Evolutionary conservation across 306 rosid genomes (phyloP).

Genomic region (Quercus dentata): DNA sequence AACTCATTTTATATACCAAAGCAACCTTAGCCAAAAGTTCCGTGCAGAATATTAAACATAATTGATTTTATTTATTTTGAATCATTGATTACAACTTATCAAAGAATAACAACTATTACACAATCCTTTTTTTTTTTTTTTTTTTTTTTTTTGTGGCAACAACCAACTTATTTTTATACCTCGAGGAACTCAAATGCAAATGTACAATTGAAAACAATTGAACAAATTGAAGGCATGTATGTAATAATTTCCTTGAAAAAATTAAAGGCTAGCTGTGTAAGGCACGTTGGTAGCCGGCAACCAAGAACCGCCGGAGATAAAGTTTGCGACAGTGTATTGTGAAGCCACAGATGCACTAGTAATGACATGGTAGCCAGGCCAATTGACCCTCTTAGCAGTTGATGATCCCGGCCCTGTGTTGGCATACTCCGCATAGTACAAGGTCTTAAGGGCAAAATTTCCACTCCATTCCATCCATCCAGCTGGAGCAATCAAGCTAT

Average conservation of each 20-base stretch:
- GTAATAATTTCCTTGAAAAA: neutral
- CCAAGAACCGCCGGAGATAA: constrained; percentile 65
- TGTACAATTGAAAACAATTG: neutral
- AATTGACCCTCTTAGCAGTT: constrained; percentile 48
- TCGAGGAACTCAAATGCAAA: neutral
- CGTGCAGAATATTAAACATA: no score
- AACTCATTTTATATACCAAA: no score
- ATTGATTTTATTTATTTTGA: no score
- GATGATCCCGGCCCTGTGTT: constrained; percentile 69
- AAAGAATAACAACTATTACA: no score
- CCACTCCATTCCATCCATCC: constrained; percentile 81
- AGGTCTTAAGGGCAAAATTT: constrained; percentile 55
- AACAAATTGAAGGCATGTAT: neutral
- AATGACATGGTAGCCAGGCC: constrained; percentile 69
- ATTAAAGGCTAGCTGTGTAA: constrained; percentile 52
- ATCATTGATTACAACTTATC: no score
- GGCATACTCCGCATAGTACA: constrained; percentile 62
- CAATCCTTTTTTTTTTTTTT: no score
- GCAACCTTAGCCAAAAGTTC: no score
- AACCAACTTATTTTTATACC: neutral
- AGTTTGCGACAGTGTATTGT: constrained; percentile 57
- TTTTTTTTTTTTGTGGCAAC: no score
- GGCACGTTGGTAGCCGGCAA: constrained; percentile 59
- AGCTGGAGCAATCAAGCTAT: constrained; percentile 50
- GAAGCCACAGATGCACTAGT: constrained; percentile 63